phyloP scores from a whole-genome alignment of 805 yeast genomes.

The Lipomyces orientalis region DNA sequence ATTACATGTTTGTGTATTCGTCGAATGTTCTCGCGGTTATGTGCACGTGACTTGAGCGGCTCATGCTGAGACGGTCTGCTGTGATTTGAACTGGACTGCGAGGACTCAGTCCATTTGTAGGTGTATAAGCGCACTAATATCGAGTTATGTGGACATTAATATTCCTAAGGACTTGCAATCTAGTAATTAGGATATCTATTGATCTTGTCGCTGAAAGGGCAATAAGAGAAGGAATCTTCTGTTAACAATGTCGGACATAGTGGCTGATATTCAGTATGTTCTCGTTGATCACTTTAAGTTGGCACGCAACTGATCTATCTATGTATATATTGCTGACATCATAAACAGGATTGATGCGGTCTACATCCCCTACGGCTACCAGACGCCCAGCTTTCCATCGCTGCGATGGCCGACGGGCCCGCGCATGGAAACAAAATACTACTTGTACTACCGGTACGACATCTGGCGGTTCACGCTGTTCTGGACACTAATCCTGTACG shows the following conservation, averaged over 20 bases:
- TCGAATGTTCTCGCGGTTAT: not conserved
- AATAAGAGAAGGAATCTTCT: not conserved
- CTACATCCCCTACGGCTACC: conserved; percentile 77
- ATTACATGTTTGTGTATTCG: not conserved
- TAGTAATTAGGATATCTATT: not conserved
- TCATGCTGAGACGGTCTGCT: not conserved
- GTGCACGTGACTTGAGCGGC: not conserved
- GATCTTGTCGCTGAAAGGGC: not conserved
- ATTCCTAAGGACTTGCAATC: not conserved
- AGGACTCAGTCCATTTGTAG: not conserved
- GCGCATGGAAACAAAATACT: conserved; percentile 44
- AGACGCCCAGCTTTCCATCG: conserved; percentile 80
- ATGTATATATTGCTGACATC: not conserved
- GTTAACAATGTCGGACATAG: not conserved
- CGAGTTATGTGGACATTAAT: not conserved
- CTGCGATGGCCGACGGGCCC: conserved; percentile 68
- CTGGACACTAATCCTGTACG: conserved; percentile 79
- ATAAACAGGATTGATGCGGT: not conserved
- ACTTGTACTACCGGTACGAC: conserved; percentile 70
- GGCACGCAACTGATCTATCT: not conserved
- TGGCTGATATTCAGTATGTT: not conserved
- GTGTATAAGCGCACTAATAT: not conserved
- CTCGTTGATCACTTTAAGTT: not conserved
- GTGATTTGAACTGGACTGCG: no score
- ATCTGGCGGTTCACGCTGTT: conserved; percentile 81